These are phyloP conservation scores for Pseudogymnoascus sp. DNA, from an alignment of 2,329 filamentous ascomycete species.

Conservation along the genomic window DNA sequence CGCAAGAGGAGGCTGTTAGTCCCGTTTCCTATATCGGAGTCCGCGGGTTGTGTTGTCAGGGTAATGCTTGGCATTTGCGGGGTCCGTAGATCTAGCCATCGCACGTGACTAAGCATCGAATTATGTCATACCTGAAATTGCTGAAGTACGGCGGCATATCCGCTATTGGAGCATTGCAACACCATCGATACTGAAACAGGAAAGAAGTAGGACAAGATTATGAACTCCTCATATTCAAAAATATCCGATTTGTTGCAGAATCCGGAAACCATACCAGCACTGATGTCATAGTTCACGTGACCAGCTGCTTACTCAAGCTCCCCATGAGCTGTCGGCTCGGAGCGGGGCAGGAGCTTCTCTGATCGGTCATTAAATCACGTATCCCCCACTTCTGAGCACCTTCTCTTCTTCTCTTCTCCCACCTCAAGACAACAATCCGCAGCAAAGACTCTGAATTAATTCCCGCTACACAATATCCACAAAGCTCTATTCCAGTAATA, in stretches of 20 bases:
- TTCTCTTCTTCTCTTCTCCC: conserved; percentile 2
- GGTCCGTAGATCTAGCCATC: background rate
- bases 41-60: background rate
- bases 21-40: conserved; percentile 6
- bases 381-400: conserved; percentile 3
- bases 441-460: conserved; percentile 7
- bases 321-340: conserved; percentile 5
- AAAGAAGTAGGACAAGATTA: background rate
- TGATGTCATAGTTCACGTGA: conserved; percentile 5
- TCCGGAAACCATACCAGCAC: background rate
- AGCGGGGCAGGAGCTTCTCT: conserved; percentile 7
- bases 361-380: conserved; percentile 6
- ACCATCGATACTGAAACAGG: background rate
- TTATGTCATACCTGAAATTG: background rate
- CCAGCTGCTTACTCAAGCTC: background rate
- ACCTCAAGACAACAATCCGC: background rate
- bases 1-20: background rate
- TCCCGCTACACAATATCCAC: background rate
- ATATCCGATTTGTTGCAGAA: background rate
- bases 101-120: background rate
- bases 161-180: background rate
- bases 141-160: background rate
- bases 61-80: conserved; percentile 1
- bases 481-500: background rate
- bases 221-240: background rate